A percentile compares a stretch with the other conserved stretches of the same genome.
Evolutionary conservation across 83 land plant genomes (phyloP).

Genomic region (Larix sibirica): DNA sequence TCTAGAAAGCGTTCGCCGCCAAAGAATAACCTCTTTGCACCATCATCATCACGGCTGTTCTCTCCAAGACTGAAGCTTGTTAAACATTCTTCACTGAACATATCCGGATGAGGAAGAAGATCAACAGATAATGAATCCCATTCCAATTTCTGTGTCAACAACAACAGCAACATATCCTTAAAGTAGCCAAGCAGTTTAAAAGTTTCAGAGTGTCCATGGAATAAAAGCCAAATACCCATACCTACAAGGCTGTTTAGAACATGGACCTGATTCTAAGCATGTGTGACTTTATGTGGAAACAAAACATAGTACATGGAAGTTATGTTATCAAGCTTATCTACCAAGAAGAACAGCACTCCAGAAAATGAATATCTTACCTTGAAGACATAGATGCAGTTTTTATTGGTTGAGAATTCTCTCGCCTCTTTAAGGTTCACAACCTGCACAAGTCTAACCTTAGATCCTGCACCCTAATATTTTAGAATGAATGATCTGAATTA

Average conservation of each 20-base stretch:
- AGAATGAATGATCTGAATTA: not conserved
- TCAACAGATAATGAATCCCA: slow-evolving; percentile 96
- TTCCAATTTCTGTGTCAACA: slow-evolving; percentile 79
- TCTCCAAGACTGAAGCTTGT: slow-evolving; percentile 30
- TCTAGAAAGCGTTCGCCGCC: slow-evolving; percentile 99
- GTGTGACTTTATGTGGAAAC: not conserved
- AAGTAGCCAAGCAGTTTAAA: not conserved
- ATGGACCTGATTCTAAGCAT: not conserved
- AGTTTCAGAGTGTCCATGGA: not conserved
- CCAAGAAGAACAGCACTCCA: not conserved
- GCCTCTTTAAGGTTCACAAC: slow-evolving; percentile 95
- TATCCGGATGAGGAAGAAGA: slow-evolving; percentile 98
- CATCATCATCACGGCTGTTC: slow-evolving; percentile 80
- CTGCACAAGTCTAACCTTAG: slow-evolving; percentile 28
- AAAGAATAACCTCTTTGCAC: slow-evolving; percentile 93
- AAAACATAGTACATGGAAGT: too few species aligned
- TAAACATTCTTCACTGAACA: slow-evolving; percentile 78
- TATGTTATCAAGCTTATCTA: not conserved
- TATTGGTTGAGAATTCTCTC: slow-evolving; percentile 76
- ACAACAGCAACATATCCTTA: not conserved
- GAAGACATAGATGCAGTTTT: slow-evolving; percentile 85
- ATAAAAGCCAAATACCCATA: not conserved
- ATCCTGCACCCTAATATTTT: not conserved
- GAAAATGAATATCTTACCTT: slow-evolving; percentile 50
- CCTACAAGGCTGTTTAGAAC: not conserved